Conservation (phyloP, 2,329 filamentous ascomycete species). For the Bertia moriformis region DNA sequence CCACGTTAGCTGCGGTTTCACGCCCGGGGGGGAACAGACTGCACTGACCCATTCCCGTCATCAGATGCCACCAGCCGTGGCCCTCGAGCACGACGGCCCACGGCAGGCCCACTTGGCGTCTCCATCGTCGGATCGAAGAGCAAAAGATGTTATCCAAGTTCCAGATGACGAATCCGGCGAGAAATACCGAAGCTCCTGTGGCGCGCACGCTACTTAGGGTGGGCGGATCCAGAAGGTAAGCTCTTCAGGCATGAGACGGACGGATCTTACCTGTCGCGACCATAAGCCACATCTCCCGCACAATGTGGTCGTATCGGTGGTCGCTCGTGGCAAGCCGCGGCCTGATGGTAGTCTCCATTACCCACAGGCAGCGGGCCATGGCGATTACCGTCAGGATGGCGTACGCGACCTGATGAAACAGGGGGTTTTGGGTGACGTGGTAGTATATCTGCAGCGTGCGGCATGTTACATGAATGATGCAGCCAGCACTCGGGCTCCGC, state of each 20-base stretch:
- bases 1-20: constrained; percentile 2
- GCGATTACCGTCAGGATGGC: too few species aligned
- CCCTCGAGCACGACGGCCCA: constrained; percentile 61
- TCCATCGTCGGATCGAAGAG: constrained; percentile 45
- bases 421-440: too few species aligned
- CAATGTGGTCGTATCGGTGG: constrained; percentile 13
- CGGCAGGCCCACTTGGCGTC: constrained; percentile 56
- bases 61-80: constrained; percentile 54
- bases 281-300: constrained; percentile 63
- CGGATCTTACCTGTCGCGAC: constrained; percentile 33
- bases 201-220: not conserved
- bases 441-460: constrained; percentile 35
- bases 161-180: constrained; percentile 67
- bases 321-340: too few species aligned
- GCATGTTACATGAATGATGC: constrained; percentile 27
- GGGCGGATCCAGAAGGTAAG: not conserved
- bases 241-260: not conserved
- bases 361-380: too few species aligned
- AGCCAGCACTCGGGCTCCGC: constrained; percentile 33
- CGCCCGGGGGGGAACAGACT: constrained; percentile 5
- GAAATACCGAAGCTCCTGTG: constrained; percentile 29
- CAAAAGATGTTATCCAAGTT: constrained; percentile 69
- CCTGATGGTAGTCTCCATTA: too few species aligned
- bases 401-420: too few species aligned
- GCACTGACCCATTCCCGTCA: constrained; percentile 55